Evolutionary conservation across 495 filamentous ascomycete species (phyloP).

Genomic region (Astrocystis sublimbata): DNA sequence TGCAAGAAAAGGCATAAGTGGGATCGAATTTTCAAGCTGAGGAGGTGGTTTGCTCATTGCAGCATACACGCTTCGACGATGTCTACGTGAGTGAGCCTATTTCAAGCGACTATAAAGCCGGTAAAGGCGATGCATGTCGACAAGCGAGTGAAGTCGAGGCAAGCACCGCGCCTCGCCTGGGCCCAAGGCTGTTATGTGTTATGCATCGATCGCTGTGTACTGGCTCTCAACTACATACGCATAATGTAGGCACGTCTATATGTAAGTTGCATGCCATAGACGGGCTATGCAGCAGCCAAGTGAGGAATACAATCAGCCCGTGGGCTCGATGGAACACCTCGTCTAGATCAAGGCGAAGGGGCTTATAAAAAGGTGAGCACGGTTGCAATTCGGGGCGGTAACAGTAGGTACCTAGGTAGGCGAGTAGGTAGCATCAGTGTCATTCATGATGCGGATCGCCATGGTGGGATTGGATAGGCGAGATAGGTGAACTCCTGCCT

Average conservation of each 20-base stretch:
- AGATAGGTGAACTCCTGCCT: too few species aligned
- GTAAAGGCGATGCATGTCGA: neutral
- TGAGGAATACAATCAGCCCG: neutral
- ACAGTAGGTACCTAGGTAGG: too few species aligned
- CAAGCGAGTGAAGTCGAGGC: neutral
- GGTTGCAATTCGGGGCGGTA: slow-evolving; percentile 11
- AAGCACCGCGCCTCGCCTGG: slow-evolving; percentile 13
- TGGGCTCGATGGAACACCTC: neutral
- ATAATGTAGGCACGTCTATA: too few species aligned
- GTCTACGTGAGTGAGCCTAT: neutral
- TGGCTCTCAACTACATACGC: neutral
- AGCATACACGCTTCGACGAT: neutral
- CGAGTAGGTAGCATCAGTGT: too few species aligned
- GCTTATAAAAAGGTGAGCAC: neutral
- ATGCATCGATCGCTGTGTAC: too few species aligned
- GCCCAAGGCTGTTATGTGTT: neutral
- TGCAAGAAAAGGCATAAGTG: neutral
- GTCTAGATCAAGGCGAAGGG: neutral
- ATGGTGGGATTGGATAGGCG: too few species aligned
- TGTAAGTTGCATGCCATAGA: neutral
- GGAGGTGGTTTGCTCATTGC: neutral
- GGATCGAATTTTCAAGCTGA: neutral
- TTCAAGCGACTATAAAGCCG: neutral
- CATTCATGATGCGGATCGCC: too few species aligned
- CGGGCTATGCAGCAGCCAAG: neutral